phyloP scores from a whole-genome alignment of 805 yeast species.

The Cyberlindnera petersonii region DNA sequence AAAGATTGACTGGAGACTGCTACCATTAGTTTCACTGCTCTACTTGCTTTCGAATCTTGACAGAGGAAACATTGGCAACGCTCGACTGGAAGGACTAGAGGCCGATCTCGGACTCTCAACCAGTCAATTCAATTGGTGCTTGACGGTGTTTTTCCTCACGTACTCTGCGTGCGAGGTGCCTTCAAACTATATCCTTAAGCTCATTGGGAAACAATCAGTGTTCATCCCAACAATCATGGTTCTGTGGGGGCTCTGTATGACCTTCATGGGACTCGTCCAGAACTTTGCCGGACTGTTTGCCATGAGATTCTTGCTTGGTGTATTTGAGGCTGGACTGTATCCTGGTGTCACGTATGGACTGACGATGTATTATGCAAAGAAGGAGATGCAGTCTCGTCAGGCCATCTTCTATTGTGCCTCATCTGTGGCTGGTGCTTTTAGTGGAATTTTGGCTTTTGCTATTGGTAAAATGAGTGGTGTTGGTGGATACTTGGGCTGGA shows the following conservation, averaged over 20 bases:
- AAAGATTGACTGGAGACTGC: conserved; percentile 17
- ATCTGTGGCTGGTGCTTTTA: conserved; percentile 24
- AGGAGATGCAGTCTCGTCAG: conserved; percentile 24
- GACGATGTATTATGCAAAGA: conserved; percentile 25
- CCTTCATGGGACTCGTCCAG: conserved; percentile 19
- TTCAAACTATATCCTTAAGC: conserved; percentile 17
- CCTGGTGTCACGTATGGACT: conserved; percentile 22
- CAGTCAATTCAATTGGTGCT: conserved; percentile 15
- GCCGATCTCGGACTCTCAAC: conserved; percentile 12
- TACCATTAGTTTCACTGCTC: conserved; percentile 16
- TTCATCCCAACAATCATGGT: conserved; percentile 16
- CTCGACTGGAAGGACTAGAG: background rate
- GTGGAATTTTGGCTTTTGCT: conserved; percentile 25
- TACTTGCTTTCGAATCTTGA: conserved; percentile 20
- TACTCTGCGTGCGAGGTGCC: conserved; percentile 19
- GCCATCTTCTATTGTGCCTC: conserved; percentile 22
- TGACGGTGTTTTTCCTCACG: conserved; percentile 18
- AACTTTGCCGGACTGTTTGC: conserved; percentile 15
- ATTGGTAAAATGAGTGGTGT: conserved; percentile 23
- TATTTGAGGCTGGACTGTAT: conserved; percentile 18
- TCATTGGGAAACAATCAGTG: conserved; percentile 13
- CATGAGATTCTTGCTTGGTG: conserved; percentile 15
- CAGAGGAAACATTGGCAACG: conserved; percentile 8
- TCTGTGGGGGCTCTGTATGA: conserved; percentile 16
- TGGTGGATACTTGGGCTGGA: conserved; percentile 18